phyloP scores from a whole-genome alignment of 352 stramenopile species.

The Phytopythium mirpurense region DNA sequence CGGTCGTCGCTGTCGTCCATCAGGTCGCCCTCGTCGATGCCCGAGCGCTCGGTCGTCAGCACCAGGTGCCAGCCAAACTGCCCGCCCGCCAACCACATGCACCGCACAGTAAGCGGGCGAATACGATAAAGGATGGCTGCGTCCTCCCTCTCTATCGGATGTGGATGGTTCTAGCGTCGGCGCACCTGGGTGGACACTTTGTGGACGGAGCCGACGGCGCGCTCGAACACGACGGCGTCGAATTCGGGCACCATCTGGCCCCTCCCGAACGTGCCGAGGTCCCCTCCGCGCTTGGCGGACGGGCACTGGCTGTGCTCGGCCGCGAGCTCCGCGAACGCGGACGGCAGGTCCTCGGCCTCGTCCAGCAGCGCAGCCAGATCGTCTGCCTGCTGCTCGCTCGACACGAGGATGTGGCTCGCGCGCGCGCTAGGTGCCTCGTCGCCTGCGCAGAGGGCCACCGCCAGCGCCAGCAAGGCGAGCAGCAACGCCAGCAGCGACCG shows the following conservation, averaged over 20 bases:
- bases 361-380: constrained; percentile 42
- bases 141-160: too few relatives aligned
- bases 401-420: constrained; percentile 74
- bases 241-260: constrained; percentile 76
- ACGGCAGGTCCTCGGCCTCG: constrained; percentile 35
- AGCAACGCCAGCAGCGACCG: neutral
- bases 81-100: neutral
- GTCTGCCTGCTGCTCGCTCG: constrained; percentile 52
- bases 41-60: constrained; percentile 57
- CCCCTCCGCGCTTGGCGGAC: constrained; percentile 49
- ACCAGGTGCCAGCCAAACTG: constrained; percentile 84
- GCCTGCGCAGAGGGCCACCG: constrained; percentile 15
- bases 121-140: too few relatives aligned
- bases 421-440: constrained; percentile 33
- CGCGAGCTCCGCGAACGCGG: constrained; percentile 47
- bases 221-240: constrained; percentile 74
- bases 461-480: constrained; percentile 19
- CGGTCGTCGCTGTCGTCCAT: constrained; percentile 17
- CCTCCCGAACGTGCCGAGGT: constrained; percentile 60
- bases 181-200: constrained; percentile 66
- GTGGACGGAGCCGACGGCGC: constrained; percentile 53
- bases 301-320: constrained; percentile 70
- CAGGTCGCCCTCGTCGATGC: constrained; percentile 28
- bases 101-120: too few relatives aligned
- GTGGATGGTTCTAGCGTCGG: too few relatives aligned